These are phyloP conservation scores for Beauveria pseudobassiana DNA, from an alignment of 2,329 filamentous ascomycete genomes.

Conservation along the genomic window DNA sequence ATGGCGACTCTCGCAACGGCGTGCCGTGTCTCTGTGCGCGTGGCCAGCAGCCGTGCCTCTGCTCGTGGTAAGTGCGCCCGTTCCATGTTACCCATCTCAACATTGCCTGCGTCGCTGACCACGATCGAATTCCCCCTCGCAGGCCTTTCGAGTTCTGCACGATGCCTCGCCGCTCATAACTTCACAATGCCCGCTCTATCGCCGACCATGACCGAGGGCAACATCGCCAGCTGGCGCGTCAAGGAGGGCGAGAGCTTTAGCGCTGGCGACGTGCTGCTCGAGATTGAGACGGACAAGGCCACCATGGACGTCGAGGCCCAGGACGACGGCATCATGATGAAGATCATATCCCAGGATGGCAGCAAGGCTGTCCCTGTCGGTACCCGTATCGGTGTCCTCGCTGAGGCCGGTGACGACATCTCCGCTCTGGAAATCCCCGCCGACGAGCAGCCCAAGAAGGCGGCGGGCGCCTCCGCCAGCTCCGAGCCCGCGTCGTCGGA, in stretches of 20 bases:
- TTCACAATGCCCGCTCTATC: constrained; percentile 89
- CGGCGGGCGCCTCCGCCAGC: constrained; percentile 20
- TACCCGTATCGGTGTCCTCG: constrained; percentile 72
- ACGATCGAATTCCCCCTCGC: constrained; percentile 6
- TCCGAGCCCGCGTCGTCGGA: constrained; percentile 14
- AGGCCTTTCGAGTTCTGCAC: constrained; percentile 59
- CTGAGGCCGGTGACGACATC: constrained; percentile 75
- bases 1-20: constrained; percentile 63
- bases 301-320: constrained; percentile 93
- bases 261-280: constrained; percentile 78
- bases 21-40: constrained; percentile 56
- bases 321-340: constrained; percentile 79
- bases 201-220: constrained; percentile 90
- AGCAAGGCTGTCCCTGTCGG: constrained; percentile 73
- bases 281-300: constrained; percentile 92
- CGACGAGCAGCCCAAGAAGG: constrained; percentile 47
- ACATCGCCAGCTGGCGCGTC: constrained; percentile 76
- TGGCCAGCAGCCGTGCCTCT: constrained; percentile 41
- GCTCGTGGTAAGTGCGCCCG: constrained; percentile 46
- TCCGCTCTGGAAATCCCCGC: constrained; percentile 65
- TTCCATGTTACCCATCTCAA: background rate
- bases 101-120: constrained; percentile 9
- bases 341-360: constrained; percentile 69
- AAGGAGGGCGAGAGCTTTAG: constrained; percentile 80
- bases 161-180: constrained; percentile 67